Conservation (phyloP, 2,329 filamentous ascomycete genomes). For the Colletotrichum spinosum region DNA sequence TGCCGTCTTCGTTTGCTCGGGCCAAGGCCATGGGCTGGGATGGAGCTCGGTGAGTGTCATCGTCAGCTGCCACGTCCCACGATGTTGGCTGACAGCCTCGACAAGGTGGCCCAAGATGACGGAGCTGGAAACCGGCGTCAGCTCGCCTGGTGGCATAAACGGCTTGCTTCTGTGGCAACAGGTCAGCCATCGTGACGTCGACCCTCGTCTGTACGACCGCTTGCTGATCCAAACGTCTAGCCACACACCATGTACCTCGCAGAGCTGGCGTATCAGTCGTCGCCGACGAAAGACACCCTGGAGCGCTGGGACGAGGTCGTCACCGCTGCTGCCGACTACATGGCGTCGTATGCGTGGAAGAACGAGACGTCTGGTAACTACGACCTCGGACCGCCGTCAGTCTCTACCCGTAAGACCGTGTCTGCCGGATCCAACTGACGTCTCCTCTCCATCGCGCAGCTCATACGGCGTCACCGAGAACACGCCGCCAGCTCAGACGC, state of each 20-base stretch:
- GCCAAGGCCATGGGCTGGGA: constrained; percentile 45
- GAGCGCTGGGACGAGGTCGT: constrained; percentile 65
- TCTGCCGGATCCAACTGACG: neutral
- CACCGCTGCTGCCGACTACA: constrained; percentile 65
- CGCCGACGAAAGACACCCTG: constrained; percentile 51
- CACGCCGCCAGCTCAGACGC: constrained; percentile 65
- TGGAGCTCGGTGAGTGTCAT: constrained; percentile 39
- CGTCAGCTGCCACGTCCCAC: no score
- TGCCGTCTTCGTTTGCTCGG: constrained; percentile 43
- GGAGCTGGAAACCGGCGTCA: constrained; percentile 47
- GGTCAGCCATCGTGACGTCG: constrained; percentile 11
- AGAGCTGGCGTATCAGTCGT: constrained; percentile 53
- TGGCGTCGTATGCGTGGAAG: constrained; percentile 68
- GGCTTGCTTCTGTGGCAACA: constrained; percentile 72
- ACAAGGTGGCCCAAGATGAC: constrained; percentile 64
- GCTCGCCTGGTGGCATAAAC: constrained; percentile 67
- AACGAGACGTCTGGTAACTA: constrained; percentile 64
- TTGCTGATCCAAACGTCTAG: constrained; percentile 5
- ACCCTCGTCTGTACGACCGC: neutral
- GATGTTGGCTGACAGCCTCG: neutral
- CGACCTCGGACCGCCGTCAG: constrained; percentile 58
- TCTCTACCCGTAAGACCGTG: neutral
- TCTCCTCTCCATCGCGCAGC: constrained; percentile 9
- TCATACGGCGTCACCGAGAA: constrained; percentile 66
- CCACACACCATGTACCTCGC: constrained; percentile 71